Evolutionary conservation across 257 asterid species (phyloP).

Genomic region (Ophiorrhiza pumila): DNA sequence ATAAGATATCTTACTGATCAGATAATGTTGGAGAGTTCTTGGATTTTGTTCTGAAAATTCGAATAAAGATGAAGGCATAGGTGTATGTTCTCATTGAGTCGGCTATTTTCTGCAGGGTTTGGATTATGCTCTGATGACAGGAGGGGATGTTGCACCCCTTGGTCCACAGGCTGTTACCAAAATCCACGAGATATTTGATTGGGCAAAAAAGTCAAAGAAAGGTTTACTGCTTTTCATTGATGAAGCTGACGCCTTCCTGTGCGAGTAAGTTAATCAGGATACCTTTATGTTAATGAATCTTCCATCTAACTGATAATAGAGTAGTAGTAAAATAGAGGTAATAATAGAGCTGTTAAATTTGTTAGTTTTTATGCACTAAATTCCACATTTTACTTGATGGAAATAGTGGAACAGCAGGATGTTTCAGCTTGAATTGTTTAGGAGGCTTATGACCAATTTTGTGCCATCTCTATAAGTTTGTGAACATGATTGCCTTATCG

Average conservation of each 20-base stretch:
- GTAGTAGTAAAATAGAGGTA: not conserved
- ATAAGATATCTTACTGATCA: not conserved
- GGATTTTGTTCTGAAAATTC: not conserved
- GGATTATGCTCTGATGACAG: constrained; percentile 99
- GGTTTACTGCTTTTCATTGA: constrained; percentile 93
- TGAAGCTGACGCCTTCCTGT: constrained; percentile 97
- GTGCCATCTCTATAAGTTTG: not conserved
- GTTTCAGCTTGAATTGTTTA: not conserved
- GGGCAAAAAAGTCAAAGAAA: constrained; percentile 89
- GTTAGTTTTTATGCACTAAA: not conserved
- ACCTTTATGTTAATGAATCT: not conserved
- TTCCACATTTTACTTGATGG: not conserved
- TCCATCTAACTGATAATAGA: too few species aligned
- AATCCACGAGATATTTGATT: constrained; percentile 95
- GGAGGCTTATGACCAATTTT: not conserved
- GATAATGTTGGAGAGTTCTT: not conserved
- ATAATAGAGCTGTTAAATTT: not conserved
- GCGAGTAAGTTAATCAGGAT: constrained; percentile 69
- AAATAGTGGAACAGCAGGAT: not conserved
- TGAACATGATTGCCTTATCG: not conserved
- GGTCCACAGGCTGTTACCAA: constrained; percentile 97
- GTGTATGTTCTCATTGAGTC: not conserved
- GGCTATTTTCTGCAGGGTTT: constrained; percentile 58
- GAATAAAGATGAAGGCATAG: not conserved
- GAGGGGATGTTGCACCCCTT: constrained; percentile 98